A percentile compares a stretch with the other conserved stretches of the same genome.
phyloP scores from a whole-genome alignment of 1,284 basidiomycete species.

The Neolentinus lepideus region DNA sequence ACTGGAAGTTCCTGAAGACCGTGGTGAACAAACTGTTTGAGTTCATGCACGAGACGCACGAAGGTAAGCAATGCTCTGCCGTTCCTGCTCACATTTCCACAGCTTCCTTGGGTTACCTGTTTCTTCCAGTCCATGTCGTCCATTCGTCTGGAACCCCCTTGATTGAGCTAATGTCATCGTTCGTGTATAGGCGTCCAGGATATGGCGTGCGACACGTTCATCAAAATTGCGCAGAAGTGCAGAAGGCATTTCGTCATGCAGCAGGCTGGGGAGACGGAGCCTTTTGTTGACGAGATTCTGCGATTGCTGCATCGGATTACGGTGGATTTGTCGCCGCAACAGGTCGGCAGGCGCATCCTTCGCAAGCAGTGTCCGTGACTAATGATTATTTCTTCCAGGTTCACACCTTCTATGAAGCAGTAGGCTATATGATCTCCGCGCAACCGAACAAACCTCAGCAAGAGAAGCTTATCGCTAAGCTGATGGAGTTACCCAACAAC shows the following conservation, averaged over 20 bases:
- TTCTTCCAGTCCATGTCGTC: constrained; percentile 5
- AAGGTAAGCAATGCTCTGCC: constrained; percentile 46
- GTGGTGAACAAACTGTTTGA: constrained; percentile 99
- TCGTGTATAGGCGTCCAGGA: constrained; percentile 82
- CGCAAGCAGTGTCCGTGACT: neutral
- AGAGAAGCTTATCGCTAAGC: constrained; percentile 89
- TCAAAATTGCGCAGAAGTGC: constrained; percentile 99
- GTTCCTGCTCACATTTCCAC: constrained; percentile 2
- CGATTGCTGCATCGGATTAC: constrained; percentile 92
- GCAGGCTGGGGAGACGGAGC: constrained; percentile 95
- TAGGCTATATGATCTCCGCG: constrained; percentile 99
- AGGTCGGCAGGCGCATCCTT: constrained; percentile 38
- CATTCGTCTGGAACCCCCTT: neutral
- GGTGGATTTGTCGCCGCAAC: constrained; percentile 90
- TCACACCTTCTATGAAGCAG: constrained; percentile 96
- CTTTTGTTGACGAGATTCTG: constrained; percentile 97
- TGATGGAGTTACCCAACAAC: constrained; percentile 98
- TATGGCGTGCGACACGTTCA: constrained; percentile 99
- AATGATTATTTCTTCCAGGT: constrained; percentile 42
- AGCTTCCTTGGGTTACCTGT: constrained; percentile 7
- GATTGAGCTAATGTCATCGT: neutral
- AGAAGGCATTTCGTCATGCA: constrained; percentile 98
- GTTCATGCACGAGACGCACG: constrained; percentile 99
- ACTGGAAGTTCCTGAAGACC: constrained; percentile 99
- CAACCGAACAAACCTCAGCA: constrained; percentile 98